A percentile compares a stretch with the other conserved stretches of the same genome.
Conservation (phyloP, 345 rosid genomes). For the Pistacia integerrima region DNA sequence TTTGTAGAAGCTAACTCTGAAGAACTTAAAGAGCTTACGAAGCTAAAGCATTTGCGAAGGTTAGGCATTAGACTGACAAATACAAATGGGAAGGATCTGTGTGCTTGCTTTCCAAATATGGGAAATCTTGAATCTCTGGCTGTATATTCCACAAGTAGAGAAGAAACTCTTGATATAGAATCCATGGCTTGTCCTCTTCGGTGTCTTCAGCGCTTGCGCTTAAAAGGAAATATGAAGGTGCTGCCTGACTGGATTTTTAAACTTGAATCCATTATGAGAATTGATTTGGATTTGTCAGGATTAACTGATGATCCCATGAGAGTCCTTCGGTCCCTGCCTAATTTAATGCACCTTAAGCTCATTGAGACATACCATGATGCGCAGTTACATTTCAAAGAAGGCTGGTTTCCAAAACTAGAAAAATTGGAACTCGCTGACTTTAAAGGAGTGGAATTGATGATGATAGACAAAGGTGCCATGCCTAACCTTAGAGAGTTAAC, state of each 20-base stretch:
- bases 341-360: neutral
- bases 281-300: slow-evolving; percentile 8
- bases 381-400: neutral
- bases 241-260: slow-evolving; percentile 8
- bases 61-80: slow-evolving; percentile 9
- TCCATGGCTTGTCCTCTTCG: slow-evolving; percentile 3
- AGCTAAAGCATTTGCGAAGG: slow-evolving; percentile 12
- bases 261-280: neutral
- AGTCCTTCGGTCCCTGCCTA: neutral
- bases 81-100: slow-evolving; percentile 1
- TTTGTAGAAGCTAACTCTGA: neutral
- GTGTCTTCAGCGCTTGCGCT: neutral
- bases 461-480: neutral
- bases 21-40: neutral
- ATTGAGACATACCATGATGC: neutral
- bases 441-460: too few species aligned
- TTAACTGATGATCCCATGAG: slow-evolving; percentile 4
- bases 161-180: neutral
- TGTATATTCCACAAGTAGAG: neutral
- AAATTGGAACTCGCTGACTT: neutral
- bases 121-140: slow-evolving; percentile 1
- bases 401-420: neutral
- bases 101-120: slow-evolving; percentile 20
- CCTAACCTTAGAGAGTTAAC: neutral
- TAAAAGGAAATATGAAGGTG: neutral